Base-by-base conservation (phyloP, 306 rosid genomes). In the Cicer judaicum region DNA sequence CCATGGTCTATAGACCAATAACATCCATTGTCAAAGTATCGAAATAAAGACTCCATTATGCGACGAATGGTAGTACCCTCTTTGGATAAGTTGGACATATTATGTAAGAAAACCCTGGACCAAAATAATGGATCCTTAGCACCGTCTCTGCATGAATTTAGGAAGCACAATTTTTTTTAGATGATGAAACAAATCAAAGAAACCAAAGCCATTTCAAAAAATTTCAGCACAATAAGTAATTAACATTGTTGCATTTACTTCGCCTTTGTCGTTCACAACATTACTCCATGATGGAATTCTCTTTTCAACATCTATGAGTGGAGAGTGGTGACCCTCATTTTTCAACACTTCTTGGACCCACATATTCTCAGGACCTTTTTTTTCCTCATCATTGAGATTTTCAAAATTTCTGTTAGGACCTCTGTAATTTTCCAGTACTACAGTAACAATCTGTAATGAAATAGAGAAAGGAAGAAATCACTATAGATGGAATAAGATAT, bases 51-150 rank as follows among this genome's bases (percentile, higher is more conserved):
- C 74, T 93, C 98, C 78, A 91, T 78, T 72, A 93, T 87, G 82
- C 91, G 96, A 46, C 97, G 88, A 46, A 91, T 80, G 68, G 98
- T 89, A 73, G 96, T 80, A 59, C 90, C 96, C 84, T 91, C 98
- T 79, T 87, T 89, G 78, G 97, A 94, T 64, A 91, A 85, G 85
- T 79, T 91, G 75, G 98, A 92, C 96, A 93, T 91, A 77, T 87
- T 88, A 75, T 87, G 85, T 61, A 93, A 86, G 89, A 96, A 89
- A 83, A 91, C 90, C 75, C 92, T 87, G 7, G 97, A 83, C 98
- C 98, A 93, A 84, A 91, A 93, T 83, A 85, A 57, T 59, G 92
- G 90, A 72, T 83, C 89, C 55, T 57, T 84, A 79, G 89, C 87
- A 67, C 89, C 94, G 71, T 91, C 97, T 84, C 98, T 93, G 81